Base-by-base conservation (phyloP, 176 grass and related monocot genomes). In the Pontederia paniculata region DNA sequence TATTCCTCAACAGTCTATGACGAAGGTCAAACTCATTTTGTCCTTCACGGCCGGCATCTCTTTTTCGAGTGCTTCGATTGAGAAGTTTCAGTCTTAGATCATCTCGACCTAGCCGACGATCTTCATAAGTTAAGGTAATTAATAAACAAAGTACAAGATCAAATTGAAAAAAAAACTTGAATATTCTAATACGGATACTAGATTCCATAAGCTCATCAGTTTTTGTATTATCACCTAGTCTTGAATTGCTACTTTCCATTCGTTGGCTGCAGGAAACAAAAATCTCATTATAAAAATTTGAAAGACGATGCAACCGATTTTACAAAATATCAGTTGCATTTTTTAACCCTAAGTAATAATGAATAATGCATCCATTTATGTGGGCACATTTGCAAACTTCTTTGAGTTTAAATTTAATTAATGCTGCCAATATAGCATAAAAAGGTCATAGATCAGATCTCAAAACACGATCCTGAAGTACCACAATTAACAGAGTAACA, bases 1-100 rank as follows among this genome's bases (percentile, higher is more conserved):
- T 67, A 23, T 77, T 85, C 31, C 68, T 64, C 48, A 81, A 89
- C 75, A 89, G 78, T 51, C 78, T 89, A 81, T 89, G 81, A 63
- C 86, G 81, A 21, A 89, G 81, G 60, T 89, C 86, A 66, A 73
- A 68, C 46, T 58, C 66, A 55, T 71, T 63, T 17, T 67, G 80
- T 70, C 75, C 52, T 50, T 55, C 53, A 28, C 21, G 9, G 56
- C 42, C 69, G 74, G 54, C 21, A 72, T 78, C 73, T 69, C 68
- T 73, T 59, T 70, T 80, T 48, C 73, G 65, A 60, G 73, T 43
- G 68, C 78, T 66, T 85, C 81, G 84, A 62, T 73, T 76, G 60
- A 85, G 73, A 76, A 89, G 86, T 74, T 89, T 89, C 59, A 84
- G 51, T 78, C 86, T 85, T 65, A 89, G 70, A 73, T 89, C 86